Conservation (phyloP, 2,329 filamentous ascomycete species). For the Fusarium circinatum region DNA sequence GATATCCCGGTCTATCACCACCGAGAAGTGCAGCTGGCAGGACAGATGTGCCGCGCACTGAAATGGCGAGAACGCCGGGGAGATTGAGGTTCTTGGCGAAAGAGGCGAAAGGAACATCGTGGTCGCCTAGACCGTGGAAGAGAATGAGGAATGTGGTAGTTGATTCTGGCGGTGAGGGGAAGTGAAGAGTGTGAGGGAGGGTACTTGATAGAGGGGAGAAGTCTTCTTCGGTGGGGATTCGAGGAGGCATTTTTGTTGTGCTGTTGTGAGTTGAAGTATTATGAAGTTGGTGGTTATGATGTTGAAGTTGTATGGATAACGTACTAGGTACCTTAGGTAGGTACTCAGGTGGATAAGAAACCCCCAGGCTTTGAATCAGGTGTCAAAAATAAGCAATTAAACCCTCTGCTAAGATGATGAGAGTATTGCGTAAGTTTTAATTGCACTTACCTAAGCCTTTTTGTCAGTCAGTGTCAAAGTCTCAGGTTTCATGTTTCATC, state of each 20-base stretch:
- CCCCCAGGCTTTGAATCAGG: not conserved
- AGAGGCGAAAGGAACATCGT: conserved; percentile 71
- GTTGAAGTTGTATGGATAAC: not conserved
- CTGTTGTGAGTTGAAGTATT: not conserved
- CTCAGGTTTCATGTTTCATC: not conserved
- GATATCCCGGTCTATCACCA: conserved; percentile 53
- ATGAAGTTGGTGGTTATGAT: not conserved
- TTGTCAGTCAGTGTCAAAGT: not conserved
- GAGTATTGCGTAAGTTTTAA: not conserved
- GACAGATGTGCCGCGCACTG: conserved; percentile 75
- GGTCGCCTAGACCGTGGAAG: conserved; percentile 87
- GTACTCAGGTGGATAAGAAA: not conserved
- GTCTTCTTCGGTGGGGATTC: conserved; percentile 62
- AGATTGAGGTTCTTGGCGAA: conserved; percentile 77
- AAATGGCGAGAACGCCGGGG: conserved; percentile 80
- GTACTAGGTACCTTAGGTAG: too few relatives aligned
- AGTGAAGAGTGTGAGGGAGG: conserved; percentile 56
- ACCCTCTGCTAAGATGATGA: not conserved
- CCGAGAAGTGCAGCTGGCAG: conserved; percentile 73
- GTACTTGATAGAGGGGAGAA: conserved; percentile 54
- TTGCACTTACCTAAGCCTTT: not conserved
- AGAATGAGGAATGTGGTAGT: conserved; percentile 82
- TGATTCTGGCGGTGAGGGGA: conserved; percentile 65
- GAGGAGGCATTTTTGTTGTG: conserved; percentile 53
- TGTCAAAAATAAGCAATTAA: not conserved